These are phyloP conservation scores for Fusarium lyarnte DNA, from an alignment of 2,329 filamentous ascomycete genomes.

Conservation along the genomic window DNA sequence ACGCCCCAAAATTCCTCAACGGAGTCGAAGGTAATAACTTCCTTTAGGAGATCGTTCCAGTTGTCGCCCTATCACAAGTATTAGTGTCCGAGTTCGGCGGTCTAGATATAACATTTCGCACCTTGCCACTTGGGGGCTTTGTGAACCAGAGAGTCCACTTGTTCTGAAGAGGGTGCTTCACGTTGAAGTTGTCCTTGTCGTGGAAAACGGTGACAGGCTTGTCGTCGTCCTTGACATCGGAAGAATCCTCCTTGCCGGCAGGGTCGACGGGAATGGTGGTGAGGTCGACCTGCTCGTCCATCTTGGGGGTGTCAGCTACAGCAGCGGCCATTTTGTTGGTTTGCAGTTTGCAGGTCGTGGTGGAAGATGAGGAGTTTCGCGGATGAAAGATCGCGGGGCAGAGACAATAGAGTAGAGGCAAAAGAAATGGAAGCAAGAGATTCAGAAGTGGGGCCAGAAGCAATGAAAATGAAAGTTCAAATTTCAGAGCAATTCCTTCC, in stretches of 20 bases:
- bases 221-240: constrained; percentile 58
- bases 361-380: constrained; percentile 21
- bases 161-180: constrained; percentile 98
- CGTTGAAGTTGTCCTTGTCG: constrained; percentile 98
- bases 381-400: constrained; percentile 45
- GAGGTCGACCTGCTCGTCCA: constrained; percentile 70
- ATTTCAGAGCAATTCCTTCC: constrained; percentile 44
- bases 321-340: constrained; percentile 49
- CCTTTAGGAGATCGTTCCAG: constrained; percentile 98
- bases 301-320: constrained; percentile 47
- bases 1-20: constrained; percentile 99
- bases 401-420: constrained; percentile 30
- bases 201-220: constrained; percentile 95
- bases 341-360: constrained; percentile 18
- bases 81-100: constrained; percentile 16
- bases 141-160: constrained; percentile 99
- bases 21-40: constrained; percentile 98
- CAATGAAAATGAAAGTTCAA: constrained; percentile 27
- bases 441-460: constrained; percentile 29
- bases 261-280: constrained; percentile 75
- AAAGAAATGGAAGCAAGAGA: constrained; percentile 35
- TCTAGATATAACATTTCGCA: constrained; percentile 51
- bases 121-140: constrained; percentile 96
- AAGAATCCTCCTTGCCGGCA: constrained; percentile 64
- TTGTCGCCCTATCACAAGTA: constrained; percentile 79